Evolutionary conservation across 371 early-diverging fungal genomes (phyloP), one percentile per base, ranked within the genome.

Genomic region (Mucor irregularis): DNA sequence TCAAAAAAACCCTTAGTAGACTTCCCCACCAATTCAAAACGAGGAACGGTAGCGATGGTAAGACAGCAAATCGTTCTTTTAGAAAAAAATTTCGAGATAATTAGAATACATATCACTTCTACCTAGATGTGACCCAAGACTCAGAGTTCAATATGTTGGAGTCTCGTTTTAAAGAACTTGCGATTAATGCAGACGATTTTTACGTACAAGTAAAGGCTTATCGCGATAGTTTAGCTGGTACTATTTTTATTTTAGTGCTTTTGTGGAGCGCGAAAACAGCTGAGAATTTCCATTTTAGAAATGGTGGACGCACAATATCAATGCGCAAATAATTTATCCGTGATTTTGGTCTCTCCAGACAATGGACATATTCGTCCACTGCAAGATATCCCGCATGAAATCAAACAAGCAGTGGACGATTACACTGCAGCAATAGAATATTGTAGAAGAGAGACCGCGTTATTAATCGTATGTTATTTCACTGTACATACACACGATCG

Each of bases 261-360:
- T 11, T 21, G 31, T 19, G 17, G n/a, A 29, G 13, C 10, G 26
- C n/a, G 1, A 25, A n/a, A n/a, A n/a, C n/a, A n/a, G n/a, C n/a
- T n/a, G n/a, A n/a, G n/a, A 40, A 3, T 29, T 44, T 31, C 21
- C 31, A 31, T 17, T 22, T 13, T 40, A 81, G 83, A 66, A 14
- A 73, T 88, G 76, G 62, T 90, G 29, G 71, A 75, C 34, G 78
- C 85, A 44, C 88, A 90, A 70, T 74, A 69, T 13, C 66, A 71
- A 37, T 76, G 87, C 58, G 85, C 87, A 11, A 60, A 73, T 13
- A 61, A 78, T 16, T 64, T 89, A 39, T 62, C 73, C 14, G 83
- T 83, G 50, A 68, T 86, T 1, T 86, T 39, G 70, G 74, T 13
- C 61, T 73, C 0, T 45, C 58, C 16, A 55, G 59, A 28, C 37